Base-by-base conservation (phyloP, 2,329 filamentous ascomycete species). In the Neoascochyta sp. region DNA sequence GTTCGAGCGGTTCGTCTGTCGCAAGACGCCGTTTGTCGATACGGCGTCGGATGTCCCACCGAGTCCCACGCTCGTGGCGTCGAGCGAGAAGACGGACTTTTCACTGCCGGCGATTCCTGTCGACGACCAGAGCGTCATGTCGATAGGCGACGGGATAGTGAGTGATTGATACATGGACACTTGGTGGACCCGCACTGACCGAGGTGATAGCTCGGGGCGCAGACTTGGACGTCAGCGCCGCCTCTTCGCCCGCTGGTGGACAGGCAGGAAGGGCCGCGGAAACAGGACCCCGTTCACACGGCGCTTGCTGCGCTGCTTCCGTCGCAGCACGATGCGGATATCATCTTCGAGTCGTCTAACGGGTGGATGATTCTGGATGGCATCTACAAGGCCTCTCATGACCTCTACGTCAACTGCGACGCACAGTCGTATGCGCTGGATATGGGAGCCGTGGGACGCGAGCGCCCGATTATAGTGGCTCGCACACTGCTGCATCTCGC, bases 311-410 rank as follows among this genome's bases (percentile, higher is more conserved):
- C 47, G 8, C 39, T 61, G n/a, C 29, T 62, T 15, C 58, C 58
- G 0, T 60, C 57, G 8, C 58, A 62, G 34, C 46, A 55, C 24
- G 58, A 62, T 41, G 54, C 58, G 19, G 45, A 61, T 26, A 45
- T 61, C 29, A 57, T 62, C 10, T 61, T 60, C 16, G 54, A 58
- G 29, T 58, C 54, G 2, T 55, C 56, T 1, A 60, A 62, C 27
- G 54, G 54, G 13, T 62, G 58, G 57, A 62, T 54, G 51, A 55
- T 57, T 11, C 30, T 61, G 11, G 36, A 42, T 2, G 41, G 36
- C 21, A 41, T 54, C 16, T 61, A 62, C 36, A 52, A 36, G 28
- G 56, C 58, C 7, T 40, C 46, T 3, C 39, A 39, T 28, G 45
- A 58, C 3, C 46, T 61, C 3, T 62, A 52, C 28, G 52, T 60